Conservation (phyloP, 2,329 filamentous ascomycete species). For the Leptographium procerum region DNA sequence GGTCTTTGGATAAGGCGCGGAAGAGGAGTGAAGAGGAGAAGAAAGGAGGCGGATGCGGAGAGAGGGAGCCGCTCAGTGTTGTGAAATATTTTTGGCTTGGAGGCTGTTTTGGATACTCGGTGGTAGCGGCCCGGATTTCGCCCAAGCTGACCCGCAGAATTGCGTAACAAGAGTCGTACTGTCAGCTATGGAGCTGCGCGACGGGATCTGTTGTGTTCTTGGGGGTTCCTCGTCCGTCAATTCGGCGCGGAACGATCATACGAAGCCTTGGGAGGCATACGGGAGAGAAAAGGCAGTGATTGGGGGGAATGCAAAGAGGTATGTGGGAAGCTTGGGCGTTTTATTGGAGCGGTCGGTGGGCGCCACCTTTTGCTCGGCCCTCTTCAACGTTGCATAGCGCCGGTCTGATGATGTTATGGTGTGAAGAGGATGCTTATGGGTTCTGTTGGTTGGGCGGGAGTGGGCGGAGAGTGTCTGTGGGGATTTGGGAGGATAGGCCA, state of each 20-base stretch:
- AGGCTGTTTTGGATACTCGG: conserved; percentile 1
- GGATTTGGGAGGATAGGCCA: neutral
- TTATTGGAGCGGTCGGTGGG: conserved; percentile 1
- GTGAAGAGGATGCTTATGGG: neutral
- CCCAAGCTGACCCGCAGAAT: neutral
- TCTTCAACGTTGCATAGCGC: neutral
- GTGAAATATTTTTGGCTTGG: neutral
- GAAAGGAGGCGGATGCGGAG: neutral
- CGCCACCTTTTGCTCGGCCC: neutral
- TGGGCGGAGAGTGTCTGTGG: neutral
- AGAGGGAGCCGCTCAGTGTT: neutral
- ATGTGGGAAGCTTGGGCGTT: neutral
- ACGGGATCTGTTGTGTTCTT: neutral
- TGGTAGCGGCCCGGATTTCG: neutral
- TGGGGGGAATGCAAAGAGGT: neutral
- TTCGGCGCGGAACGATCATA: neutral
- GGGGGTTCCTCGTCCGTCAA: neutral
- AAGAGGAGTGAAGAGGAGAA: neutral
- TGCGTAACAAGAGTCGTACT: conserved; percentile 1
- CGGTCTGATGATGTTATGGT: neutral
- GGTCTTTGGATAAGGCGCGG: neutral
- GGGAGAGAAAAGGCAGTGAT: neutral
- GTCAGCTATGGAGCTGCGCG: neutral
- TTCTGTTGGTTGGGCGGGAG: neutral
- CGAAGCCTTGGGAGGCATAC: neutral